Base-by-base conservation (phyloP, 2,329 filamentous ascomycete species). In the Xylariaceae sp. region DNA sequence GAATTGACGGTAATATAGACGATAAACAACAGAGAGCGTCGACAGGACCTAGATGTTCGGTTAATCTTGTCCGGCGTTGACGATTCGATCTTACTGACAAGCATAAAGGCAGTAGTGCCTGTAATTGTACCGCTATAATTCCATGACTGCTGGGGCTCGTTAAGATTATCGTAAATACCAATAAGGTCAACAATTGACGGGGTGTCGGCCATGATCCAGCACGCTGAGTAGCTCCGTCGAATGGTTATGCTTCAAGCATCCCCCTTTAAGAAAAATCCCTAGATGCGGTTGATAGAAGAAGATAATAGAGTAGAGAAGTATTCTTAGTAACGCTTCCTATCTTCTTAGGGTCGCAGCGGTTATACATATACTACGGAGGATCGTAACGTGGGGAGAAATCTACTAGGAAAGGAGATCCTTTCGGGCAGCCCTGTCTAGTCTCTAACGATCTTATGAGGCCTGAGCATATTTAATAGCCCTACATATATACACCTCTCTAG, bases 1-100 rank as follows among this genome's bases (percentile, higher is more conserved):
- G 19, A 43, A 56, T 9, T 66, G 40, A 20, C 65, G 62, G 6
- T 61, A 52, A 50, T 65, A 65, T 16, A 67, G 55, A 20, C 65
- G 65, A 16, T 62, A 62, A 4, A 57, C 5, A 10, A 67, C 56
- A 48, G 64, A 67, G 7, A 56, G 50, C 21, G 51, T 47, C 7
- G 57, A 56, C 20, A 60, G 40, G 18, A 32, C 56, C 59, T 62
- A 20, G 23, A 37, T 19, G 19, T 7, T 37, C 3, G 32, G 54
- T 60, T 43, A 60, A 45, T 44, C 4, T 10, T 3, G 12, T 7
- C 21, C 2, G 12, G 3, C 10, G 16, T 2, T 12, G 37, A 5
- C 2, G 1, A 16, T 16, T 23, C 23, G 20, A 14, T 18, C 40
- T 10, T 48, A 65, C 63, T 49, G 44, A 54, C 42, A 42, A 61